Percentiles rank a stretch among this genome's conserved stretches.
phyloP scores from a whole-genome alignment of 148 eudicot species.

The Persicaria maculosa region DNA sequence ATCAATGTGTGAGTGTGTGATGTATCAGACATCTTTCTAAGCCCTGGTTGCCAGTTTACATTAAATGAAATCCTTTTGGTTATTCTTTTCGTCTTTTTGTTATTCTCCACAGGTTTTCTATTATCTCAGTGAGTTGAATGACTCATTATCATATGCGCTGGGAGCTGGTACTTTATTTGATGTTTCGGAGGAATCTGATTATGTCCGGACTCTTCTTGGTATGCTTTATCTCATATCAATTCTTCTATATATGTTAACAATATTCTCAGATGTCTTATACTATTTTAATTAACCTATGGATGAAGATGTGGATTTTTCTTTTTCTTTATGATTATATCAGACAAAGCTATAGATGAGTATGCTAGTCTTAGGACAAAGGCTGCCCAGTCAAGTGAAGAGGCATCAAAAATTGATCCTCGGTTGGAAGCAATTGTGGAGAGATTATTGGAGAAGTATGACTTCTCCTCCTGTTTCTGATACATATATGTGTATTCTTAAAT shows the following conservation, averaged over 20 bases:
- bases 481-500: background rate
- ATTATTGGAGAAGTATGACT: conserved; percentile 77
- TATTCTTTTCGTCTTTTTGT: background rate
- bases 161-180: conserved; percentile 91
- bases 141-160: conserved; percentile 83
- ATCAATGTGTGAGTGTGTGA: background rate
- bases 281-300: background rate
- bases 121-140: conserved; percentile 76
- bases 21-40: background rate
- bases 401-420: conserved; percentile 66
- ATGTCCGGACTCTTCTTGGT: conserved; percentile 93
- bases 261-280: background rate
- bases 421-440: conserved; percentile 95
- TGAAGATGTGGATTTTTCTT: background rate
- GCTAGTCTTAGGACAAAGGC: conserved; percentile 71
- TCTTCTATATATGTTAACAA: background rate
- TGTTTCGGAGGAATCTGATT: conserved; percentile 92
- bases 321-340: conserved; percentile 27
- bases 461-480: conserved; percentile 4
- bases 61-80: background rate
- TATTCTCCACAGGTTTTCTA: conserved; percentile 60
- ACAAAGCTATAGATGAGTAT: conserved; percentile 95
- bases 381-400: conserved; percentile 54
- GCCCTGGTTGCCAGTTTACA: background rate
- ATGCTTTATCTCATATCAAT: background rate